Evolutionary conservation across 768 basidiomycete genomes (phyloP), one percentile per base, ranked within the genome.

Genomic region (Porphyrellus cyaneotinctus): DNA sequence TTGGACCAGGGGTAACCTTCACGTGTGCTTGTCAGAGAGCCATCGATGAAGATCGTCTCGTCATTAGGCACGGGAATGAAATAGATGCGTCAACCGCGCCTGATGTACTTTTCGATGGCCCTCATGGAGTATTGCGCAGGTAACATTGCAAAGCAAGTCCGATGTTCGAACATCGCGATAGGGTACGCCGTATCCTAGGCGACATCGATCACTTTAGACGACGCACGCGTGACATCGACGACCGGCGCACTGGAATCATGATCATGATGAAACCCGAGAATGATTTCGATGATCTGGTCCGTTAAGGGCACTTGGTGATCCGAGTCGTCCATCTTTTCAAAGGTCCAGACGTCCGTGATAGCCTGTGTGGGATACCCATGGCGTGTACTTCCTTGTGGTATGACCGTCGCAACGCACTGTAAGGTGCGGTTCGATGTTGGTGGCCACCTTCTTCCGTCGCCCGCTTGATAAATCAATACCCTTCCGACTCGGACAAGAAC

Each of bases 251-350:
- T 78, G 1, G 75, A 77, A 51, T n/a, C n/a, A n/a, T n/a, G n/a
- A n/a, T n/a, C n/a, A n/a, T n/a, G n/a, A n/a, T 80, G 80, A 49
- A 79, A 80, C 9, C 58, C 58, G 2, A 80, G 49, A 15, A 81
- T 72, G 69, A 11, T 53, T 9, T 58, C 66, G 30, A 81, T 72
- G 36, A 80, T 58, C 52, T 81, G 78, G 1, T 78, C 61, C 39
- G 67, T 75, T 3, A 64, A 47, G 14, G 4, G 10, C 12, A 45
- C 48, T 11, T 26, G 9, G 5, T 49, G n/a, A n/a, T n/a, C n/a
- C 26, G 26, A 28, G 26, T 28, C 26, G 26, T 4, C 26, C 9
- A 9, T 9, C 26, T 9, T 28, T 28, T 28, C 9, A 28, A 9
- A 28, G 26, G 9, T 28, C 26, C 26, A 28, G 26, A 28, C 26